These are phyloP conservation scores for Tirmania nivea DNA, from an alignment of 495 filamentous ascomycete genomes.

Conservation along the genomic window DNA sequence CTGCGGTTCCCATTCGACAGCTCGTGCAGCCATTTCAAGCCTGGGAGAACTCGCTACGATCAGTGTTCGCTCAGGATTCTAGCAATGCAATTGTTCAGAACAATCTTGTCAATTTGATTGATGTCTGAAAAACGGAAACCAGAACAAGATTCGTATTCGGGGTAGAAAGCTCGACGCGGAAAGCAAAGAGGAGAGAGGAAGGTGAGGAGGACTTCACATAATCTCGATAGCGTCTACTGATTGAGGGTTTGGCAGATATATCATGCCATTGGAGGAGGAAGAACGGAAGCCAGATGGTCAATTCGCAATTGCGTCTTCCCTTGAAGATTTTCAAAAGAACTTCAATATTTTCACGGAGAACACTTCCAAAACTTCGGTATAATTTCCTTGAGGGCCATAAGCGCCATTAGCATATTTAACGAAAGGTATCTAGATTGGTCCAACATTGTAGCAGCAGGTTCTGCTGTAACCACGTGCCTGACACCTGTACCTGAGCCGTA, in stretches of 20 bases:
- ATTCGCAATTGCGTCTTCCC: slow-evolving; percentile 37
- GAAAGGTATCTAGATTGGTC: slow-evolving; percentile 26
- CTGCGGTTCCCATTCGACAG: slow-evolving; percentile 30
- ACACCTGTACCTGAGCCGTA: slow-evolving; percentile 47
- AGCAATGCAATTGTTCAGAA: slow-evolving; percentile 35
- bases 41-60: slow-evolving; percentile 45
- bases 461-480: slow-evolving; percentile 50
- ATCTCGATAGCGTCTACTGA: background rate
- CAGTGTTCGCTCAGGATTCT: slow-evolving; percentile 49
- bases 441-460: slow-evolving; percentile 58
- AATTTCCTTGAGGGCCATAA: too few relatives aligned
- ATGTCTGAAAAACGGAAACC: slow-evolving; percentile 38
- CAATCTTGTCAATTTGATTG: slow-evolving; percentile 42
- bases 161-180: slow-evolving; percentile 41
- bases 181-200: slow-evolving; percentile 33
- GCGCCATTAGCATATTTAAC: too few relatives aligned
- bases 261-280: slow-evolving; percentile 41
- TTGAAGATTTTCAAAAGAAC: slow-evolving; percentile 52
- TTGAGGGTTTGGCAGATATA: slow-evolving; percentile 25
- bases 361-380: slow-evolving; percentile 22
- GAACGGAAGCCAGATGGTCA: slow-evolving; percentile 37
- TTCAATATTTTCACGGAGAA: slow-evolving; percentile 60
- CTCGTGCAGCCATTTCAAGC: slow-evolving; percentile 45
- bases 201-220: slow-evolving; percentile 7
- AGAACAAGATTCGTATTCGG: slow-evolving; percentile 32